Percentiles rank a stretch among this genome's conserved stretches.
Conservation (phyloP, 2,329 filamentous ascomycete genomes). For the Venturia pyrina region DNA sequence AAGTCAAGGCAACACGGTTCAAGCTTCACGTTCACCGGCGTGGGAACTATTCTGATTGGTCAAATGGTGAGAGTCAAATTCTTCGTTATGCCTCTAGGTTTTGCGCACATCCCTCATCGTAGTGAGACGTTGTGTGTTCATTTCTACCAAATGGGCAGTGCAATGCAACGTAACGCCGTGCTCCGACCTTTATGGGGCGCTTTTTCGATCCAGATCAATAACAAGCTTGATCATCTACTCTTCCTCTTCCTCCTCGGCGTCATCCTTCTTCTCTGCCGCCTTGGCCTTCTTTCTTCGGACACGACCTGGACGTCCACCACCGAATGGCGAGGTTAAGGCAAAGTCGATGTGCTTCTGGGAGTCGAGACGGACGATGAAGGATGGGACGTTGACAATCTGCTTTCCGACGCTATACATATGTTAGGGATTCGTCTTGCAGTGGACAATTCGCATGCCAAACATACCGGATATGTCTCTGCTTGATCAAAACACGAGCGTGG, state of each 20-base stretch:
- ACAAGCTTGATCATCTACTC: constrained; percentile 40
- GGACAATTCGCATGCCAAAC: constrained; percentile 16
- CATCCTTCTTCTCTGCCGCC: constrained; percentile 78
- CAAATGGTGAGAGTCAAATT: neutral
- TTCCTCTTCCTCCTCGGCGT: constrained; percentile 75
- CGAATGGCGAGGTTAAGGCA: constrained; percentile 91
- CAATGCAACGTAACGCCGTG: constrained; percentile 3
- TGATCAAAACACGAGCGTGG: constrained; percentile 99
- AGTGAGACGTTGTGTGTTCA: neutral
- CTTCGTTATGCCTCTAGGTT: neutral
- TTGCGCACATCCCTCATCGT: neutral
- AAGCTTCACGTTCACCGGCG: neutral
- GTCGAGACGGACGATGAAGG: constrained; percentile 98
- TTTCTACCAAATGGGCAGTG: neutral
- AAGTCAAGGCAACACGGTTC: neutral
- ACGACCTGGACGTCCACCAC: constrained; percentile 92
- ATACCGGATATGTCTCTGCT: constrained; percentile 92
- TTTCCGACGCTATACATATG: constrained; percentile 67
- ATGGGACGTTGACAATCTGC: constrained; percentile 99
- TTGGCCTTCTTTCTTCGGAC: constrained; percentile 99
- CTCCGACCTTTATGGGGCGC: neutral
- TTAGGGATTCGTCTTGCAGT: neutral
- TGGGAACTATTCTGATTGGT: neutral
- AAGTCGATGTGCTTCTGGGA: constrained; percentile 99
- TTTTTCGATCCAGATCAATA: neutral